phyloP scores from a whole-genome alignment of 805 yeast genomes.

The Pichia californica region DNA sequence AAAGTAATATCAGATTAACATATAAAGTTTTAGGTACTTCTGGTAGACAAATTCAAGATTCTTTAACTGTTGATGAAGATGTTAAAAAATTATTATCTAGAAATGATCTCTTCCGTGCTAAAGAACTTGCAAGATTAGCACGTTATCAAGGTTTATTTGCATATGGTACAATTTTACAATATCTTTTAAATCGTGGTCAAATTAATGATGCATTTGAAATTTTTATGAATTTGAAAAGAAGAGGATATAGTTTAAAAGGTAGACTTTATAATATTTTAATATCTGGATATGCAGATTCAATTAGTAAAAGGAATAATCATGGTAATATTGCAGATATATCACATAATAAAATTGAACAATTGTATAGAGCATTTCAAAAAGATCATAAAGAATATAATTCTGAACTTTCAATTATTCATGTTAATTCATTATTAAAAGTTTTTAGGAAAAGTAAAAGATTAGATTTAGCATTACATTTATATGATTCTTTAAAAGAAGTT shows the following conservation, averaged over 20 bases:
- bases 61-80: conserved; percentile 48
- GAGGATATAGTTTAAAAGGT: conserved; percentile 50
- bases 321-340: conserved; percentile 22
- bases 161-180: conserved; percentile 54
- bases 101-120: conserved; percentile 48
- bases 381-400: conserved; percentile 24
- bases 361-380: conserved; percentile 28
- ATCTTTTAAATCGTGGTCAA: conserved; percentile 38
- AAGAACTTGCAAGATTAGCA: conserved; percentile 21
- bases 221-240: conserved; percentile 51
- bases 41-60: conserved; percentile 51
- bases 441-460: conserved; percentile 35
- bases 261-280: conserved; percentile 41
- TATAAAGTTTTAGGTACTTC: conserved; percentile 54
- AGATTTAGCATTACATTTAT: conserved; percentile 33
- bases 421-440: conserved; percentile 42
- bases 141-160: conserved; percentile 46
- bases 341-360: conserved; percentile 27
- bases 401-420: conserved; percentile 33
- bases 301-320: neutral
- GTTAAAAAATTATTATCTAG: conserved; percentile 44
- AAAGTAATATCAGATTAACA: conserved; percentile 37
- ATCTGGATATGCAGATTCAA: conserved; percentile 33
- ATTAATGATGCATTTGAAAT: conserved; percentile 44
- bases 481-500: conserved; percentile 23